Evolutionary conservation across 2,329 filamentous ascomycete species (phyloP), one percentile per base, ranked within the genome.

Genomic region (Pezicula carpinea): DNA sequence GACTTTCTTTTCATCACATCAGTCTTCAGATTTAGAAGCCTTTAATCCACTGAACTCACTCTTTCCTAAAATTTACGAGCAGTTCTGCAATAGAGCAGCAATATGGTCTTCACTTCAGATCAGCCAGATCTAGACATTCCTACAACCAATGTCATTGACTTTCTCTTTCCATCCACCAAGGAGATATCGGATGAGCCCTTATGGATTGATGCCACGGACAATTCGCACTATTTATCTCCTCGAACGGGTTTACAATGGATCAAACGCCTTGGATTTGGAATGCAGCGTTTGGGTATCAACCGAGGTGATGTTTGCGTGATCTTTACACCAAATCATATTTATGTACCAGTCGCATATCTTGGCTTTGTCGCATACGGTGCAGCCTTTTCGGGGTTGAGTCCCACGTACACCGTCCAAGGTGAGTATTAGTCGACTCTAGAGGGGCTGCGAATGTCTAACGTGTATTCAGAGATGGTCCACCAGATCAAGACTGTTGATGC

Each of bases 401-500:
- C 75, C 11, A 64, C 64, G 11, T 77, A 74, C 51, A 76, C 72
- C 1, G 62, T 69, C 13, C 63, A 64, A 48, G 73, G 73, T 72
- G 56, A 46, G 66, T 55, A 13, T 14, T 19, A 14, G 15, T 29
- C 3, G 26, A 2, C 13, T 8, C 13, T 10, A 29, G 8, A 29
- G 10, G 26, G 26, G 26, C 26, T 3, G 8, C 8, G 26, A 3
- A 29, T 29, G 26, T 10, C 35, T 38, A 38, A 38, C 17, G 11
- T 13, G 17, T 18, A 15, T 4, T 14, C 23, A 43, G 87, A 92
- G 64, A 66, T 92, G 33, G 83, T 80, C 7, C 83, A 87, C 63
- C 87, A 91, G 64, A 69, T 91, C 26, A 71, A 77, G 41, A 85
- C 90, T 63, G 84, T 82, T 48, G 81, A 76, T 0, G 82, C 87